Base-by-base conservation (phyloP, 2,329 filamentous ascomycete species). In the Lachnellula subtilissima region DNA sequence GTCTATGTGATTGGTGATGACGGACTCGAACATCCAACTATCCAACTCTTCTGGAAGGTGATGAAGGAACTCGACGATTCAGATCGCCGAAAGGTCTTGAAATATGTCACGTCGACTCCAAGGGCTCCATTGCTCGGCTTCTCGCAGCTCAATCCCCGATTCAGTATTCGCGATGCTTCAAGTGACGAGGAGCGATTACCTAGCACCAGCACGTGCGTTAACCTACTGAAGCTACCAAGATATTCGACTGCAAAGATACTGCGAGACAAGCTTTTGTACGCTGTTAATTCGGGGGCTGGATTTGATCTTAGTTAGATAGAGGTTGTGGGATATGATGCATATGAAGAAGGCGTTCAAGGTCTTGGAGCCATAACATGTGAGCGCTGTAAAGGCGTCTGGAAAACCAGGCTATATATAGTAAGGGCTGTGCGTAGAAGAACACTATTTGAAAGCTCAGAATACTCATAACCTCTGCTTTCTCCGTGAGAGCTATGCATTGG, bases 141-240 rank as follows among this genome's bases (percentile, higher is more conserved):
- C 69, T 84, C 84, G 17, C 88, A 94, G 67, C 75, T 99, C 61
- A 88, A 86, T 55, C 94, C 94, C 2, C 78, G 80, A 40, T 99
- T 99, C 71, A 93, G 86, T 67, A 97, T 99, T 60, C 78, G 94
- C 4, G 94, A 99, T 72, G 86, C 85, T 0, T 88, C 89, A 4
- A 75, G 75, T 25, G 90, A 95, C 67, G 82, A 93, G 72, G 80
- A 83, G 48, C 79, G 94, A 56, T 75, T 97, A 61, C 94, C 94
- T 2, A 97, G 91, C 69, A 91, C 94, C 17, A 97, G 92, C 70
- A 99, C 94, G 0, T 99, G 94, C 66, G 91, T 97, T 28, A 99
- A 99, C 70, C 71, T 99, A 64, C 75, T 99, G 48, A 99, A 99
- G 76, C 74, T 99, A 63, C 94, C 94, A 6, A 83, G 86, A 62